Base-by-base conservation (phyloP, 2,329 filamentous ascomycete species). In the Calonectria leucothoes region DNA sequence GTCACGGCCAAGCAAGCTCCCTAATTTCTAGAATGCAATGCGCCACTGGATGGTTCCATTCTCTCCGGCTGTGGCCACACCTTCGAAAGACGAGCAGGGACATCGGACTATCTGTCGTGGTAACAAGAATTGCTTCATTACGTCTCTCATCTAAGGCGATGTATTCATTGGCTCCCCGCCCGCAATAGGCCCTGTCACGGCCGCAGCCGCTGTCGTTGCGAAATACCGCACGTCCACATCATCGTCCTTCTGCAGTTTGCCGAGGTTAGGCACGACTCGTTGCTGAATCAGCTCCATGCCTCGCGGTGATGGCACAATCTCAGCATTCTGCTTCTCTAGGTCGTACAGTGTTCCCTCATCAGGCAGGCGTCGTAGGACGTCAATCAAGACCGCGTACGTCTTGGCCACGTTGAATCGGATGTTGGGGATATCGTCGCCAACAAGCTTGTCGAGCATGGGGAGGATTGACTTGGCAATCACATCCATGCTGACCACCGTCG, bases 341-440 rank as follows among this genome's bases (percentile, higher is more conserved):
- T 95, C 92, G 83, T 94, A 92, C 75, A 98, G 89, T 17, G 96
- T 98, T 74, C 95, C 95, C 82, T 97, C 90, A 69, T 96, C 94
- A 3, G 97, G 96, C 70, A 99, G 90, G 79, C 95, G 94, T 86
- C 96, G 95, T 82, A 99, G 90, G n/a, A 96, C 95, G 79, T 94
- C 93, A 81, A 98, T 95, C 72, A 99, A 88, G 66, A 97, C 93
- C 27, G 93, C 92, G 83, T 98, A 99, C 59, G 97, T 98, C 89
- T 99, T 99, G 80, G 97, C 97, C 61, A 99, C 97, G 85, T 99
- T 99, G 91, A 99, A 99, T 66, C 97, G 95, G 83, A 99, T 99
- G 87, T 99, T 99, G 78, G 97, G 97, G 76, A 99, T 99, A 55
- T 97, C 95, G 83, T 99, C 97, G 57, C 92, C 91, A 66, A 97